These are phyloP conservation scores for Beauveria brongniartii DNA, from an alignment of 2,329 filamentous ascomycete genomes.

Conservation along the genomic window DNA sequence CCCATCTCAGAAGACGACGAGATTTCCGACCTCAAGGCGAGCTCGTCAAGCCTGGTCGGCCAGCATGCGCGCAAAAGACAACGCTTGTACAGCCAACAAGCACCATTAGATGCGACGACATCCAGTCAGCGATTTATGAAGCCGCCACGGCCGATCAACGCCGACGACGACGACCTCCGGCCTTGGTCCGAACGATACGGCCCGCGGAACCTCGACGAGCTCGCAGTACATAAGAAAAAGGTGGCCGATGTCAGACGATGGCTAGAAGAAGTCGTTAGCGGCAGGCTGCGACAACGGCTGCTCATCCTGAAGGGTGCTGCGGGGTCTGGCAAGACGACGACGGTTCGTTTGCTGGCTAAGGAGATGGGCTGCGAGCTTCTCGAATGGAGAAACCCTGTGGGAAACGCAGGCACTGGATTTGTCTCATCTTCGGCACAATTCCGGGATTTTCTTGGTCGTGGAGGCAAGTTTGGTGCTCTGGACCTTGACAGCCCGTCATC, in stretches of 20 bases:
- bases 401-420: constrained; percentile 50
- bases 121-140: constrained; percentile 46
- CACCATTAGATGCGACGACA: constrained; percentile 17
- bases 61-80: constrained; percentile 47
- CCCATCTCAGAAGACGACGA: constrained; percentile 55
- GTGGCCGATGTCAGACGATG: constrained; percentile 77
- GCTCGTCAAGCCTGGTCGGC: constrained; percentile 46
- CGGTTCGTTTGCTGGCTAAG: constrained; percentile 67
- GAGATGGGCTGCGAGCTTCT: constrained; percentile 70
- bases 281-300: constrained; percentile 59
- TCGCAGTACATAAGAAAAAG: constrained; percentile 93
- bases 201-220: constrained; percentile 66
- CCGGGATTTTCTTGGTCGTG: constrained; percentile 80
- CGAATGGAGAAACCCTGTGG: constrained; percentile 83
- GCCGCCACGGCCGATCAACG: constrained; percentile 27
- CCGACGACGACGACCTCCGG: constrained; percentile 47
- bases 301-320: constrained; percentile 84
- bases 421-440: constrained; percentile 73
- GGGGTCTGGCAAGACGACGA: constrained; percentile 88
- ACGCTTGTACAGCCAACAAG: constrained; percentile 26
- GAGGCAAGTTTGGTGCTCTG: constrained; percentile 71
- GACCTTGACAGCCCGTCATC: constrained; percentile 33
- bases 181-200: constrained; percentile 87
- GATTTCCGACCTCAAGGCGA: constrained; percentile 41
- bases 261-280: constrained; percentile 66